These are phyloP conservation scores for Hansenula lynferdii DNA, from an alignment of 1,139 yeast species.

Conservation along the genomic window DNA sequence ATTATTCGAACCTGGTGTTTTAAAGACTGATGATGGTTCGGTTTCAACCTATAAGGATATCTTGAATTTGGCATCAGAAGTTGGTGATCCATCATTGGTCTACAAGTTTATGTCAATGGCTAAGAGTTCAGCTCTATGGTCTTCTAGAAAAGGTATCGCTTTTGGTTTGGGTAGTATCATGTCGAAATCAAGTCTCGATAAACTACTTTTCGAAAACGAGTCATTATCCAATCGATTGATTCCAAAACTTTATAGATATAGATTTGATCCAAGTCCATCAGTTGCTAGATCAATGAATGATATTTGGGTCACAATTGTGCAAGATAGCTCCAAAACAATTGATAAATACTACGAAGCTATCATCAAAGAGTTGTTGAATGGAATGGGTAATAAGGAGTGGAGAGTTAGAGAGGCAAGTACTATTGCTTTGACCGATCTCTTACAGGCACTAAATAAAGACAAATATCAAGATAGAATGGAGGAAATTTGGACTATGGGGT, in stretches of 20 bases:
- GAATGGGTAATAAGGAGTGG: slow-evolving; percentile 89
- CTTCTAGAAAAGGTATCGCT: slow-evolving; percentile 90
- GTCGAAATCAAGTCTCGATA: slow-evolving; percentile 71
- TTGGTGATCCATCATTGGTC: slow-evolving; percentile 92
- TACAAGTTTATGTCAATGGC: slow-evolving; percentile 94
- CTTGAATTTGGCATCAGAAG: slow-evolving; percentile 81
- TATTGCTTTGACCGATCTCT: slow-evolving; percentile 63
- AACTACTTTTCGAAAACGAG: slow-evolving; percentile 50
- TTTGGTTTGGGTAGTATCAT: slow-evolving; percentile 86
- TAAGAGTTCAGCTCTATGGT: slow-evolving; percentile 84
- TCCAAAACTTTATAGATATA: slow-evolving; percentile 79
- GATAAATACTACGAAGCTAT: slow-evolving; percentile 52
- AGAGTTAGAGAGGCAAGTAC: slow-evolving; percentile 89
- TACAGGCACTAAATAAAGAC: slow-evolving; percentile 55
- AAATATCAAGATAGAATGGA: slow-evolving; percentile 52
- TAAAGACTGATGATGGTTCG: slow-evolving; percentile 80
- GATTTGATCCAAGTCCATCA: slow-evolving; percentile 74
- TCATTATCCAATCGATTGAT: slow-evolving; percentile 56
- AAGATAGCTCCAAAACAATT: slow-evolving; percentile 55
- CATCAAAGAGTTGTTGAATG: slow-evolving; percentile 55
- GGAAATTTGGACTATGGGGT: slow-evolving; percentile 82
- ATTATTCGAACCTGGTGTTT: slow-evolving; percentile 75
- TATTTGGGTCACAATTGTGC: slow-evolving; percentile 76
- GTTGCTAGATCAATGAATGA: slow-evolving; percentile 84
- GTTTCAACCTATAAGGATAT: slow-evolving; percentile 88